Conservation (phyloP, 1,284 basidiomycete species). For the Dichomitus squalens region DNA sequence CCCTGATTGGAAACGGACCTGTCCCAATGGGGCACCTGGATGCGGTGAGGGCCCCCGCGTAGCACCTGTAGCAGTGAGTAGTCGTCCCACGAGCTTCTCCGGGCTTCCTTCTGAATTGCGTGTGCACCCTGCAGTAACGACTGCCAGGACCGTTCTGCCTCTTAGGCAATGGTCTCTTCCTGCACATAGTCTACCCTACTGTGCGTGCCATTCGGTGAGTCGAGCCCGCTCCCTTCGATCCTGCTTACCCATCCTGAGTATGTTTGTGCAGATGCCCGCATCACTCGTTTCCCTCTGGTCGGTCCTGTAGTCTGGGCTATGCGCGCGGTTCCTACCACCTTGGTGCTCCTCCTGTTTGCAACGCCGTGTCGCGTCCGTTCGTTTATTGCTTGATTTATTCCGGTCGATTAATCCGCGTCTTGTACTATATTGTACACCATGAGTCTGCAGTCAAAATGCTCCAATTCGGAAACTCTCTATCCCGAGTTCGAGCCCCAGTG, state of each 20-base stretch:
- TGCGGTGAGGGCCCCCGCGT: conserved; percentile 5
- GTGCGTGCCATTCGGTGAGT: background rate
- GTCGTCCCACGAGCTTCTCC: background rate
- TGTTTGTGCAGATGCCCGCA: background rate
- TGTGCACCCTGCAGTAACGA: background rate
- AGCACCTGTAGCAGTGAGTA: background rate
- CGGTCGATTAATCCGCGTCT: conserved; percentile 17
- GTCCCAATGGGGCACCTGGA: conserved; percentile 13
- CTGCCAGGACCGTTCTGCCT: background rate
- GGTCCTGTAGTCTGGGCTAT: conserved; percentile 3
- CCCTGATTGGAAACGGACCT: conserved; percentile 5
- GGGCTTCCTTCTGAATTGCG: background rate
- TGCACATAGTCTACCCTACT: background rate
- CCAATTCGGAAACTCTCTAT: background rate
- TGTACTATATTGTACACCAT: conserved; percentile 24
- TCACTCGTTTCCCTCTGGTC: background rate
- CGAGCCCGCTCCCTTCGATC: background rate
- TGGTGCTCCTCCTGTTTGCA: background rate
- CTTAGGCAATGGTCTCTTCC: background rate
- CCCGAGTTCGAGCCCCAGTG: background rate
- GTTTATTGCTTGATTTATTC: conserved; percentile 23
- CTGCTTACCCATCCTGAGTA: background rate
- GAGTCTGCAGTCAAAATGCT: conserved; percentile 3
- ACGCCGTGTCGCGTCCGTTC: conserved; percentile 21
- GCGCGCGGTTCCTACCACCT: conserved; percentile 6